phyloP scores from a whole-genome alignment of 202 grass and related monocot species.

The Eragrostis tef region DNA sequence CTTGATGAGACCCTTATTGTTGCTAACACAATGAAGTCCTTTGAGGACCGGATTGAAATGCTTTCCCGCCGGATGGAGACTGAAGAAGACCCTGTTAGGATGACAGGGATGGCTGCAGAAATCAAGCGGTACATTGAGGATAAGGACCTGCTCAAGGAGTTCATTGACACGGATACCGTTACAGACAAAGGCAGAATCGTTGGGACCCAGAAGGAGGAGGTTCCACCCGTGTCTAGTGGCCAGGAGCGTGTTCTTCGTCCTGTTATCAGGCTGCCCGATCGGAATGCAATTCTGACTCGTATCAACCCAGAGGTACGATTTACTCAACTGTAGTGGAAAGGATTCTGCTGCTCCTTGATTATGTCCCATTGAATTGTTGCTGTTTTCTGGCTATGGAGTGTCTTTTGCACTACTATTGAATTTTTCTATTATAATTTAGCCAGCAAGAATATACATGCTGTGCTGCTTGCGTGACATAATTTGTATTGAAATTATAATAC shows the following conservation, averaged over 20 bases:
- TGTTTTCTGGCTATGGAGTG: not conserved
- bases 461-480: slow-evolving; percentile 1
- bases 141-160: slow-evolving; percentile 81
- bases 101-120: slow-evolving; percentile 88
- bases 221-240: slow-evolving; percentile 43
- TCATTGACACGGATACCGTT: slow-evolving; percentile 74
- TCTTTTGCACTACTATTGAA: not conserved
- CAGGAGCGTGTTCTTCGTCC: slow-evolving; percentile 71
- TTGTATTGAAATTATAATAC: slow-evolving; percentile 8
- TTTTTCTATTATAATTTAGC: not conserved
- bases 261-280: slow-evolving; percentile 81
- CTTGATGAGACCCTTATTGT: slow-evolving; percentile 97
- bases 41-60: slow-evolving; percentile 71
- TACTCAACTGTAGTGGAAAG: slow-evolving; percentile 10
- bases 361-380: slow-evolving; percentile 11
- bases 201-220: slow-evolving; percentile 73
- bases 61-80: slow-evolving; percentile 77
- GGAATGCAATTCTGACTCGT: slow-evolving; percentile 87
- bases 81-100: slow-evolving; percentile 72
- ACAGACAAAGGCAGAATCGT: slow-evolving; percentile 66
- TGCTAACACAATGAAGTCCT: slow-evolving; percentile 95
- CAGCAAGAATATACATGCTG: not conserved
- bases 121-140: slow-evolving; percentile 95
- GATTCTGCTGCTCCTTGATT: slow-evolving; percentile 16
- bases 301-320: slow-evolving; percentile 85